Percentiles rank a stretch among this genome's conserved stretches.
These are phyloP conservation scores for Solanum chaucha DNA, from an alignment of 257 asterid species.

Conservation along the genomic window DNA sequence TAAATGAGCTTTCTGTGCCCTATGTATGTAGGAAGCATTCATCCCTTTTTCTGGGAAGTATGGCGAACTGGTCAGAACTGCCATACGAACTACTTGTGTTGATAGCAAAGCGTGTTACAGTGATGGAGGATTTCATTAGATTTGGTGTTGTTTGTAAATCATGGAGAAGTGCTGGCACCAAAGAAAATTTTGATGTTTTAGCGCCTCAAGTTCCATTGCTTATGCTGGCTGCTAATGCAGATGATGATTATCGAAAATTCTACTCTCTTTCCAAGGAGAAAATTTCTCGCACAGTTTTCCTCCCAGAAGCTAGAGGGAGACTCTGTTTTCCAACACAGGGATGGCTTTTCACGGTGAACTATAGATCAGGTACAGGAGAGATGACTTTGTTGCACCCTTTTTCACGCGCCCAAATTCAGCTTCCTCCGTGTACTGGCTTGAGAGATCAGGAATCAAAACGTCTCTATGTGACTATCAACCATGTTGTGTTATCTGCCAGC, in stretches of 20 bases:
- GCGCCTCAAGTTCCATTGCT: neutral
- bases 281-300: neutral
- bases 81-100: neutral
- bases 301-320: neutral
- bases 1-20: neutral
- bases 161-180: neutral
- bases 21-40: neutral
- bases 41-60: neutral
- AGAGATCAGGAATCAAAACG: neutral
- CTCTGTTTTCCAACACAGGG: neutral
- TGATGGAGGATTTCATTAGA: neutral
- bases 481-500: neutral
- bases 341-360: neutral
- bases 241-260: neutral
- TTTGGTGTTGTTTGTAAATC: neutral
- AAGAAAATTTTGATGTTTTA: neutral
- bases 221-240: neutral
- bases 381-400: neutral
- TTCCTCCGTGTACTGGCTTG: neutral
- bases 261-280: neutral
- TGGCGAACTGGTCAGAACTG: neutral
- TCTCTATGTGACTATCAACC: neutral
- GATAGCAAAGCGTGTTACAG: neutral
- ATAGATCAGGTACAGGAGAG: rapidly evolving
- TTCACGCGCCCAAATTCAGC: neutral